Base-by-base conservation (phyloP, 208 protist genomes). In the Giardia duodenalis region DNA sequence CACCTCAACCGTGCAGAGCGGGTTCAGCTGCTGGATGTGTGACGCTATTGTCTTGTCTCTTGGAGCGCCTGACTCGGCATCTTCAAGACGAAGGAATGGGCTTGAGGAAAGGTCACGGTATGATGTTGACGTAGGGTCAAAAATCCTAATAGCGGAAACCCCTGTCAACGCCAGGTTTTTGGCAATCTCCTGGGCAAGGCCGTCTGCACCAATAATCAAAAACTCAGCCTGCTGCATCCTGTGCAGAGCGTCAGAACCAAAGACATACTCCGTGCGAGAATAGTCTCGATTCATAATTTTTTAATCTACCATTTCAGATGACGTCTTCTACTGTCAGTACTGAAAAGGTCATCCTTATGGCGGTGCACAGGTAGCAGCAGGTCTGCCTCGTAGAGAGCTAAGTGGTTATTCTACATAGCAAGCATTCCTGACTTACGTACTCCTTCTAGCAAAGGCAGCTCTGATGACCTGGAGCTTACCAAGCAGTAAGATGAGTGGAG, bases 81-180 rank as follows among this genome's bases (percentile, higher is more conserved):
- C 22, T 67, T 47, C 22, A 90, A 87, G 39, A 44, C 76, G 57
- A 2, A 93, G 10, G 47, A 93, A 95, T 44, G 92, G 94, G 67
- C 94, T 92, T 0, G 90, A 90, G 42, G 57, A 86, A 2, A 94
- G 87, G 67, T 95, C 94, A 47, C 2, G 39, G 19, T 87, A 43
- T 39, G 30, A 42, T 1, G 57, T 42, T 0, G 19, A 19, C 30
- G 47, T 47, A 4, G 76, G 90, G 90, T 95, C 94, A 22, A 93
- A 87, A n/a, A 95, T n/a, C 3, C 44, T 46, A 76, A 76, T 10
- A 10, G 94, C 67, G 44, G 44, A 47, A 42, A 94, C 46, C 43
- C 93, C 92, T 45, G 91, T 90, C 0, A 94, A 57, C 44, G 92
- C 44, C 0, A 94, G 1, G 47, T 94, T 94, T 90, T 94, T 94